Base-by-base conservation (phyloP, 371 early-diverging fungal species). In the Rhizomucor miehei region DNA sequence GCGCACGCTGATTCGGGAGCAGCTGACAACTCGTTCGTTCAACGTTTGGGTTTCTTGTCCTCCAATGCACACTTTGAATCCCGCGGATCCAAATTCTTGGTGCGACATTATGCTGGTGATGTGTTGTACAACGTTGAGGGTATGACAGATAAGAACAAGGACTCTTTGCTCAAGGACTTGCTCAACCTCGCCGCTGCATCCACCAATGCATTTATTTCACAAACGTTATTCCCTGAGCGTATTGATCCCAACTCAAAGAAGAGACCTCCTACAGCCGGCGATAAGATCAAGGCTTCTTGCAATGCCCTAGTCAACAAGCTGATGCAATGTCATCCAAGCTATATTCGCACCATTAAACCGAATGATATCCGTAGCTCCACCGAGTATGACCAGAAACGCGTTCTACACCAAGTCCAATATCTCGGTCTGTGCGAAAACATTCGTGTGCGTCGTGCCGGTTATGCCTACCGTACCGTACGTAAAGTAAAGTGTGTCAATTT, bases 61-160 rank as follows among this genome's bases (percentile, higher is more conserved):
- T 73, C 77, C 54, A 89, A 91, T 63, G 80, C 86, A 60, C 92
- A 93, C 63, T 91, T 93, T 67, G 88, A 88, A 59, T 80, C 84
- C 8, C 85, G 88, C 56, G 89, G 90, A 14, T 71, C 80, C 36
- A 81, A 76, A 41, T 92, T 99, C 62, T 73, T 88, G 48, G 81
- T 99, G 54, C 84, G 89, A 59, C 99, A 99, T 76, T 99, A 98
- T 75, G 99, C 99, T 47, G 99, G 96, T 51, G 87, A 89, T 60
- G 95, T 98, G 41, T 73, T 80, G 49, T 99, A 99, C 79, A 85
- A 89, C 58, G 85, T 94, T 24, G 86, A 90, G 16, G 97, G 97
- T 0, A 99, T 99, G 90, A 92, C 98, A 0, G 98, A 97, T 63
- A 95, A 97, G 69, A 99, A 99, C 81, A 98, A 93, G 73, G 99